A percentile compares a stretch with the other conserved stretches of the same genome.
These are phyloP conservation scores for Nicotiana knightiana DNA, from an alignment of 257 asterid species.

Conservation along the genomic window DNA sequence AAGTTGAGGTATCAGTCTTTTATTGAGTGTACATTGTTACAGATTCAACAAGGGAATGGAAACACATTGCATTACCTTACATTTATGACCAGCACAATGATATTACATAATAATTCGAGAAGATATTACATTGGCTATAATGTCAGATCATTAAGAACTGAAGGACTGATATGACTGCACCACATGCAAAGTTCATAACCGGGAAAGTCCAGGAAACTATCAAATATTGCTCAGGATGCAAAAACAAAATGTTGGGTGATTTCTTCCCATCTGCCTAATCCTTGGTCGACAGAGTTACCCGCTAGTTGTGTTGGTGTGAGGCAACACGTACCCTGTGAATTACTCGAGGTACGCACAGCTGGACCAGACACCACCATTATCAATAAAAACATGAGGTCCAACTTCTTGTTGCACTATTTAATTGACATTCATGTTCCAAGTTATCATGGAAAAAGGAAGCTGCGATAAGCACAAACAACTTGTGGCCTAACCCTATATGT, in stretches of 20 bases:
- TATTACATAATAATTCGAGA: background rate
- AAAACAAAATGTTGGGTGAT: background rate
- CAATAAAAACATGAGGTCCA: background rate
- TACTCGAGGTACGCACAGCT: too few species aligned
- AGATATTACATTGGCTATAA: background rate
- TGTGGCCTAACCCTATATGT: background rate
- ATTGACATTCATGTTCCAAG: background rate
- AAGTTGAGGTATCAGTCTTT: background rate
- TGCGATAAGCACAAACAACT: background rate
- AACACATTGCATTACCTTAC: background rate
- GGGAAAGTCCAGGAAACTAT: background rate
- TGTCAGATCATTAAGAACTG: background rate
- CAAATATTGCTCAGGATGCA: background rate
- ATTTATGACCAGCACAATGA: background rate
- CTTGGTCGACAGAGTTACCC: background rate
- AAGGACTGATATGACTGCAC: background rate
- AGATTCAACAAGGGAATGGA: background rate
- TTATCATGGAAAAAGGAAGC: background rate
- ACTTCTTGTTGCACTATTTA: background rate
- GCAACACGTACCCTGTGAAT: too few species aligned
- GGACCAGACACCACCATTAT: background rate
- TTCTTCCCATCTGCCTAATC: background rate
- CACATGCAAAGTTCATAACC: background rate
- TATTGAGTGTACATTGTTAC: background rate
- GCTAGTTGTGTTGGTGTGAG: too few species aligned